phyloP scores from a whole-genome alignment of 169 alveolate species.

The Condylostoma magnum region DNA sequence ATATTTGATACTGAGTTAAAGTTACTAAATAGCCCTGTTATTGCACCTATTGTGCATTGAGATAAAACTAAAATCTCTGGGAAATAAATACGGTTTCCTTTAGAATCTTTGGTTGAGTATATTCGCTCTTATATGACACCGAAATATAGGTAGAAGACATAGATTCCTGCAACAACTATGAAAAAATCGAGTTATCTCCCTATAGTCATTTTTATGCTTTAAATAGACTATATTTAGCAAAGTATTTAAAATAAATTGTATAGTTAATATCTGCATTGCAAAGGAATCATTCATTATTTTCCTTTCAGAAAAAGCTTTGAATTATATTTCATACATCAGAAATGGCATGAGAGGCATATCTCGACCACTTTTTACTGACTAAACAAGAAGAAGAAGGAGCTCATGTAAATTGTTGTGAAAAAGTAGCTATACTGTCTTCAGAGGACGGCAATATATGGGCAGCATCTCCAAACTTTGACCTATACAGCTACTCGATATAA shows the following conservation, averaged over 20 bases:
- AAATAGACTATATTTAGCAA: too few relatives aligned
- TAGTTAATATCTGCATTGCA: too few relatives aligned
- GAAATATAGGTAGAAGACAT: slow-evolving; percentile 22
- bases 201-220: not conserved
- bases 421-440: slow-evolving; percentile 1
- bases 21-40: not conserved
- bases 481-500: not conserved
- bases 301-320: too few relatives aligned
- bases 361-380: too few relatives aligned
- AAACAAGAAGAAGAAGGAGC: too few relatives aligned
- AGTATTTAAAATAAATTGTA: too few relatives aligned
- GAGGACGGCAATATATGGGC: slow-evolving; percentile 20
- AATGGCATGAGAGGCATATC: too few relatives aligned
- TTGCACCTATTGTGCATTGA: not conserved
- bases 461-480: not conserved
- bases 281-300: too few relatives aligned
- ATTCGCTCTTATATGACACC: slow-evolving; percentile 18
- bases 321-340: too few relatives aligned
- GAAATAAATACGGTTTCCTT: not conserved
- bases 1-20: not conserved
- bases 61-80: slow-evolving; percentile 10
- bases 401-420: slow-evolving; percentile 12
- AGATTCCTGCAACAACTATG: slow-evolving; percentile 7
- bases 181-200: not conserved
- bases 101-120: not conserved